phyloP scores from a whole-genome alignment of 192 early-diverging fungal genomes.

The Obelidium mucronatum region DNA sequence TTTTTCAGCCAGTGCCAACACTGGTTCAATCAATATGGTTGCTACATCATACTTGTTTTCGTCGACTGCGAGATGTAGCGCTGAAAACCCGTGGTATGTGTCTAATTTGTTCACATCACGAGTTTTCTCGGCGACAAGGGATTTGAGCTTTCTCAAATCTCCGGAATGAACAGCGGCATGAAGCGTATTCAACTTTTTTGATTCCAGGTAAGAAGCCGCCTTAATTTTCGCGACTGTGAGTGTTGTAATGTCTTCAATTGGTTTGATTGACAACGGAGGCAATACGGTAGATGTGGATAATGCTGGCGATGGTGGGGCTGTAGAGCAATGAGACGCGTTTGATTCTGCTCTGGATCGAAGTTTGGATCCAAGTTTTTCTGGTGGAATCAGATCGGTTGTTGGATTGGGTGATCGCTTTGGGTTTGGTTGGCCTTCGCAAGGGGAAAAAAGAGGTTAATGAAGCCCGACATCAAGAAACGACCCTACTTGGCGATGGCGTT shows the following conservation, averaged over 20 bases:
- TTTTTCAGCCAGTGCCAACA: slow-evolving; percentile 16
- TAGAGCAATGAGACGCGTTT: neutral
- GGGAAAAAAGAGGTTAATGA: neutral
- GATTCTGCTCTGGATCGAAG: neutral
- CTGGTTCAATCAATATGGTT: slow-evolving; percentile 37
- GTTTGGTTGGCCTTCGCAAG: slow-evolving; percentile 1
- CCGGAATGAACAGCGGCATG: slow-evolving; percentile 44
- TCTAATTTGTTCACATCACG: slow-evolving; percentile 54
- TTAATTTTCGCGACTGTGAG: slow-evolving; percentile 7
- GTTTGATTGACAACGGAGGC: slow-evolving; percentile 16
- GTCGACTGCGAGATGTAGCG: slow-evolving; percentile 50
- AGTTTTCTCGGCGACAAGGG: slow-evolving; percentile 41
- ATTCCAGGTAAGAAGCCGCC: slow-evolving; percentile 27
- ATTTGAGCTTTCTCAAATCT: slow-evolving; percentile 43
- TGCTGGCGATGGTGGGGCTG: neutral
- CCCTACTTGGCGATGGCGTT: slow-evolving; percentile 12
- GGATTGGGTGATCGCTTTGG: slow-evolving; percentile 11
- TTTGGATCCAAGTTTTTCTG: neutral
- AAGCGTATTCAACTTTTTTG: slow-evolving; percentile 52
- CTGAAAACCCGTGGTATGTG: slow-evolving; percentile 48
- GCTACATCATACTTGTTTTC: slow-evolving; percentile 37
- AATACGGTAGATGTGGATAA: neutral
- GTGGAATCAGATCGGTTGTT: neutral
- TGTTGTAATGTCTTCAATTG: slow-evolving; percentile 5
- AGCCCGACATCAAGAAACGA: neutral